Conservation (phyloP, 306 rosid genomes). For the Oxytropis ochrocephala region DNA sequence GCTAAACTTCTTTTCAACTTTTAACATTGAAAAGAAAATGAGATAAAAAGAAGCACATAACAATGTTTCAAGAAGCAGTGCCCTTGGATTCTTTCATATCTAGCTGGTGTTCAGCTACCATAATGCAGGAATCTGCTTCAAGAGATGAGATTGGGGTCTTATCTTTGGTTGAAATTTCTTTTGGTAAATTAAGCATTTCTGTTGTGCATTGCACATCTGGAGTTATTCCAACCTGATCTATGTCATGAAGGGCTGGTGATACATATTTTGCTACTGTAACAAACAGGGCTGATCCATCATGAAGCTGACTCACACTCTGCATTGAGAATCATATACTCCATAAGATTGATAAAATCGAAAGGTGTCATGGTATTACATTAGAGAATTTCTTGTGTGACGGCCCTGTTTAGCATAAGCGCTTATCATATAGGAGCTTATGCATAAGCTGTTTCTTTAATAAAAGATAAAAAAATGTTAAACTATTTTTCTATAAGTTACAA, state of each 20-base stretch:
- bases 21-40: constrained; percentile 21
- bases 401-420: too few relatives aligned
- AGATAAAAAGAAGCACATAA: not conserved
- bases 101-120: constrained; percentile 90
- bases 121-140: constrained; percentile 85
- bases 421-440: too few relatives aligned
- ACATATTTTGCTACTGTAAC: constrained; percentile 90
- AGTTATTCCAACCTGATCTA: constrained; percentile 81
- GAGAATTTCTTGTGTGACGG: too few relatives aligned
- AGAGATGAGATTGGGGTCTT: constrained; percentile 49
- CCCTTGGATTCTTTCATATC: constrained; percentile 74
- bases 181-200: constrained; percentile 57
- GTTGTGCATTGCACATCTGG: constrained; percentile 96
- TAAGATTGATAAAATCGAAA: not conserved
- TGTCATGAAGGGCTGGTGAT: constrained; percentile 90
- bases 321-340: constrained; percentile 6
- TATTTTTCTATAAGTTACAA: too few relatives aligned
- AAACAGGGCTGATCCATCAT: constrained; percentile 90
- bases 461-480: too few relatives aligned
- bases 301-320: constrained; percentile 90
- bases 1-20: constrained; percentile 25
- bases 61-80: constrained; percentile 60
- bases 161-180: constrained; percentile 35
- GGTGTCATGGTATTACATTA: not conserved
- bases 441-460: too few relatives aligned